Evolutionary conservation across 805 yeast species (phyloP), one percentile per base, ranked within the genome.

Genomic region (Lipomyces sp.): DNA sequence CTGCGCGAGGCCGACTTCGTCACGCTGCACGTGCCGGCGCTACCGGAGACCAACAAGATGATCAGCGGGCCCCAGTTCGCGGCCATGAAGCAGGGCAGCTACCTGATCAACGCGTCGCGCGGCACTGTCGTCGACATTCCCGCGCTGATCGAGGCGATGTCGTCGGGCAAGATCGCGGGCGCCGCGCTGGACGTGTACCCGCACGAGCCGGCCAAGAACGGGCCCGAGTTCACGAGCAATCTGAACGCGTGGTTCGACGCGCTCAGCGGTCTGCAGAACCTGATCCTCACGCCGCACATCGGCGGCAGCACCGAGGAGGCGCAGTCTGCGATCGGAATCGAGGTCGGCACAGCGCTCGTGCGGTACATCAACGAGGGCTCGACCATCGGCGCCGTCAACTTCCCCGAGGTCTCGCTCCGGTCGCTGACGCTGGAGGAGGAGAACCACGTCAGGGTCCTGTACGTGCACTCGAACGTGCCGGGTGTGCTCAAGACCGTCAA

Each of bases 261-360:
- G 68, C 78, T 93, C 63, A 78, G 82, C 61, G 74, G 85, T 10
- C 78, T 89, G 68, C 82, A 90, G 73, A 93, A 93, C 72, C 81
- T 91, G 56, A 89, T 93, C 60, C 78, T 93, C 65, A 84, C 98
- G 48, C 98, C 98, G 31, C 98, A 93, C 68, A 93, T 93, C 63
- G 98, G 98, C 73, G 98, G 98, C 61, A 89, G 97, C 45, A 93
- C 98, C 42, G 98, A 91, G 72, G 98, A 93, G 76, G 98, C 98
- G 34, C 98, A 93, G 78, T 79, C 86, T 49, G 95, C 98, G 36
- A 93, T 93, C 66, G 98, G 98, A 74, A 76, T 91, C 55, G 98
- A 93, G 75, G 98, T 93, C 55, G 87, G 84, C 54, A 76, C 84
- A 40, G 82, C 95, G 35, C 77, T 93, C 65, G 77, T 90, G 59